phyloP scores from a whole-genome alignment of 495 filamentous ascomycete genomes.

The Penicillium odoratum region DNA sequence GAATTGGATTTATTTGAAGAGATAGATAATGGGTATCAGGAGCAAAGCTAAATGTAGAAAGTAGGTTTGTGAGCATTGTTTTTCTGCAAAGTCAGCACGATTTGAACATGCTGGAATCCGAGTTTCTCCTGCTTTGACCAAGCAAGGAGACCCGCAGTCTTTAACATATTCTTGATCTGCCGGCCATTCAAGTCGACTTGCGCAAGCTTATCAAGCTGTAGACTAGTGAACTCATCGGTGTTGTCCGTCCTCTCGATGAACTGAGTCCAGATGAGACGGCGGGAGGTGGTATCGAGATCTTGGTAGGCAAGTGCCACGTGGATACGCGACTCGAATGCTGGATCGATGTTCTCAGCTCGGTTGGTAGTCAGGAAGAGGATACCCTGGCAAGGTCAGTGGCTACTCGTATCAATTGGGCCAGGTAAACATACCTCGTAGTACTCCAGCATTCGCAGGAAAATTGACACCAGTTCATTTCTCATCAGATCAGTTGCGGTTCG shows the following conservation, averaged over 20 bases:
- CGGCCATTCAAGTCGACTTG: constrained; percentile 30
- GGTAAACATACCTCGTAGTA: constrained; percentile 43
- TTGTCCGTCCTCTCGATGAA: constrained; percentile 25
- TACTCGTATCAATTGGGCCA: neutral
- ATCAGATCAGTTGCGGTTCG: constrained; percentile 33
- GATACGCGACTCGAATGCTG: constrained; percentile 52
- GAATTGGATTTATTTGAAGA: neutral
- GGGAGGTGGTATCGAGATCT: constrained; percentile 33
- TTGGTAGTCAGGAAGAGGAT: constrained; percentile 64
- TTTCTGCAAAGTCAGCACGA: constrained; percentile 17
- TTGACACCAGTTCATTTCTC: constrained; percentile 47
- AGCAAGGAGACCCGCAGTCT: constrained; percentile 38
- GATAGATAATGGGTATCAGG: neutral
- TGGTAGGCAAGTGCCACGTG: constrained; percentile 50
- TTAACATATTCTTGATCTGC: constrained; percentile 55
- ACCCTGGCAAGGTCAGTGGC: constrained; percentile 38
- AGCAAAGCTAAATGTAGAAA: neutral
- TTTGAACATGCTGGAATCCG: constrained; percentile 18
- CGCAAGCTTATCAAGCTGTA: constrained; percentile 32
- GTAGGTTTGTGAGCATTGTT: constrained; percentile 3
- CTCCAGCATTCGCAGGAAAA: constrained; percentile 53
- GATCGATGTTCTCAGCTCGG: constrained; percentile 48
- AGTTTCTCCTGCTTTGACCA: constrained; percentile 20
- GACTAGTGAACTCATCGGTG: constrained; percentile 21
- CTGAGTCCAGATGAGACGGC: constrained; percentile 32